A percentile compares a stretch with the other conserved stretches of the same genome.
Conservation (phyloP, 495 filamentous ascomycete genomes). For the Bryoglossum gracile region DNA sequence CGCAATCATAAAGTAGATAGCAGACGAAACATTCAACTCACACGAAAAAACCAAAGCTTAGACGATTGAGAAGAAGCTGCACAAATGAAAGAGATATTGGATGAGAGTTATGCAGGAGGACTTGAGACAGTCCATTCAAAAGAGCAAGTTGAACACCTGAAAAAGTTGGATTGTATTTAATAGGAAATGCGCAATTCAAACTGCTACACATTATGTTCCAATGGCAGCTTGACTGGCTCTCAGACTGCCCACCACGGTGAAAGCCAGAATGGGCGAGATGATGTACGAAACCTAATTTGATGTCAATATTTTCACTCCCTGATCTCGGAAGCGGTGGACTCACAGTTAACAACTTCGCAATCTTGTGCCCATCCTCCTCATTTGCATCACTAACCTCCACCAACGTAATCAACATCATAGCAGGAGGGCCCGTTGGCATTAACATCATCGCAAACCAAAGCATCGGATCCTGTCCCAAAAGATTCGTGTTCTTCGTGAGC, state of each 20-base stretch:
- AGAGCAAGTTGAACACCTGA: too few species aligned
- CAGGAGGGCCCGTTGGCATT: slow-evolving; percentile 67
- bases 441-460: slow-evolving; percentile 74
- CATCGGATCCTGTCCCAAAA: slow-evolving; percentile 58
- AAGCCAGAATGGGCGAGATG: slow-evolving; percentile 29
- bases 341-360: slow-evolving; percentile 59
- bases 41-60: too few species aligned
- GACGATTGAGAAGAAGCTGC: too few species aligned
- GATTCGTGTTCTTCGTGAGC: slow-evolving; percentile 49
- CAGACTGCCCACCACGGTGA: slow-evolving; percentile 31
- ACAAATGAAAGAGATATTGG: too few species aligned
- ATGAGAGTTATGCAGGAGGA: too few species aligned
- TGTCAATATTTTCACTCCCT: background rate
- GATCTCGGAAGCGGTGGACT: slow-evolving; percentile 1
- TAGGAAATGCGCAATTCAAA: too few species aligned
- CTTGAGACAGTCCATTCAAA: too few species aligned
- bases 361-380: slow-evolving; percentile 56
- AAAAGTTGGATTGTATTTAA: too few species aligned
- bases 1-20: too few species aligned
- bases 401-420: slow-evolving; percentile 60
- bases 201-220: too few species aligned
- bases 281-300: slow-evolving; percentile 24
- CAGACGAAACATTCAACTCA: too few species aligned
- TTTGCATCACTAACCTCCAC: slow-evolving; percentile 55
- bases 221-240: slow-evolving; percentile 23